These are phyloP conservation scores for Sugiyamaella mastotermitis DNA, from an alignment of 805 yeast species.

Conservation along the genomic window DNA sequence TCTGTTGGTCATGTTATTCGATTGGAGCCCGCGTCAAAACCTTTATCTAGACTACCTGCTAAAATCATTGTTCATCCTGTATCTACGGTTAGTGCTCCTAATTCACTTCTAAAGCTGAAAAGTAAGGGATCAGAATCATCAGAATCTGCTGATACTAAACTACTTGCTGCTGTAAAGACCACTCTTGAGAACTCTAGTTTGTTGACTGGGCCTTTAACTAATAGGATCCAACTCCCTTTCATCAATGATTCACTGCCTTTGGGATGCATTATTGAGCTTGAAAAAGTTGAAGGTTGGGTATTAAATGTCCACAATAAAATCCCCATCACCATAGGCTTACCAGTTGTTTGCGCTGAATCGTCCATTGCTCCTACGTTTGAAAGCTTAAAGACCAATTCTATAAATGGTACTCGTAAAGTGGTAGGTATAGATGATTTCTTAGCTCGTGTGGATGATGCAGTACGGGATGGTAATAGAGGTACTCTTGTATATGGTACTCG, in stretches of 20 bases:
- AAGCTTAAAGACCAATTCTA: neutral
- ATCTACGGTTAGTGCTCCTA: slow-evolving; percentile 25
- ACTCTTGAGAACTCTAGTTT: slow-evolving; percentile 12
- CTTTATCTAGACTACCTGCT: slow-evolving; percentile 30
- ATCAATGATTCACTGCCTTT: slow-evolving; percentile 42
- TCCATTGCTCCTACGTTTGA: slow-evolving; percentile 11
- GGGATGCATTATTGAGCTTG: slow-evolving; percentile 57
- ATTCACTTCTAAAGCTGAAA: slow-evolving; percentile 15
- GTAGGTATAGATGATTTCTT: slow-evolving; percentile 54
- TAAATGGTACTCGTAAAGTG: slow-evolving; percentile 27
- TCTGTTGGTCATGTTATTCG: slow-evolving; percentile 49
- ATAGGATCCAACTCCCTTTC: slow-evolving; percentile 46
- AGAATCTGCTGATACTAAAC: slow-evolving; percentile 21
- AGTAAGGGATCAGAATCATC: slow-evolving; percentile 11
- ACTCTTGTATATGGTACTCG: slow-evolving; percentile 63
- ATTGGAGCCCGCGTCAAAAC: slow-evolving; percentile 41
- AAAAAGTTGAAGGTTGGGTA: slow-evolving; percentile 44
- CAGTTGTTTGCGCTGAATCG: slow-evolving; percentile 39
- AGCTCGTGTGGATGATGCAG: slow-evolving; percentile 33
- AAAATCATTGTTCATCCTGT: slow-evolving; percentile 50
- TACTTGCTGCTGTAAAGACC: slow-evolving; percentile 16
- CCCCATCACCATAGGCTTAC: slow-evolving; percentile 12
- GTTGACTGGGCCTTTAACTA: slow-evolving; percentile 34
- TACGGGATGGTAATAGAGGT: slow-evolving; percentile 46
- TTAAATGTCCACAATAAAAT: slow-evolving; percentile 4